Evolutionary conservation across 1,284 basidiomycete species (phyloP).

Genomic region (Pascua guehoae): DNA sequence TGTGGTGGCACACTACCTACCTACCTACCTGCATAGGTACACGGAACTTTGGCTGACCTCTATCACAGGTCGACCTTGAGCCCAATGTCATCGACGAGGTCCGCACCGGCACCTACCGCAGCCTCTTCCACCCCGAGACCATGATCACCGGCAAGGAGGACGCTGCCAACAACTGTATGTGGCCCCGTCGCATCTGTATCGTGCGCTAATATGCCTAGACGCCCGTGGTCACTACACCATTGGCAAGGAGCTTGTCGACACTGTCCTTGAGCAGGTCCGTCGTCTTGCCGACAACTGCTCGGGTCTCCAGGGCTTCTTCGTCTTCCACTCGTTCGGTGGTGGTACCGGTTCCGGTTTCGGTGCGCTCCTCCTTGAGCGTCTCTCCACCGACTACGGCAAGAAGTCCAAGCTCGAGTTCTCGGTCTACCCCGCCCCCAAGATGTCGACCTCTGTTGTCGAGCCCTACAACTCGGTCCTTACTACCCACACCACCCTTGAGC

Average conservation of each 20-base stretch:
- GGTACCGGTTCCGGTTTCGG: constrained; percentile 99
- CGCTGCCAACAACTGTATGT: constrained; percentile 95
- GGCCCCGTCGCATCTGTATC: constrained; percentile 7
- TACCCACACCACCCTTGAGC: constrained; percentile 98
- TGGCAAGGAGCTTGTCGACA: constrained; percentile 86
- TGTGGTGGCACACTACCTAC: background rate
- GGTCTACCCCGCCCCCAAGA: constrained; percentile 91
- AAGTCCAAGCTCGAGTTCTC: constrained; percentile 99
- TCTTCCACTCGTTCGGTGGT: constrained; percentile 99
- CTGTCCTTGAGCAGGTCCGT: constrained; percentile 93
- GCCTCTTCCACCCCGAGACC: constrained; percentile 97
- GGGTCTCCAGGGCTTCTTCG: constrained; percentile 98
- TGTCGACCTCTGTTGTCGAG: constrained; percentile 96
- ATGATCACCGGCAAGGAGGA: constrained; percentile 99
- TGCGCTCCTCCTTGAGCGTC: constrained; percentile 89
- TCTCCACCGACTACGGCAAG: constrained; percentile 97
- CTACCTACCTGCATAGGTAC: too few species aligned
- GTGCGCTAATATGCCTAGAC: constrained; percentile 56
- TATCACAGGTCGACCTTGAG: constrained; percentile 70
- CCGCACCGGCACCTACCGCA: constrained; percentile 87
- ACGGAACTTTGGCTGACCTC: constrained; percentile 21
- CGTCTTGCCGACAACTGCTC: constrained; percentile 96
- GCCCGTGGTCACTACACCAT: constrained; percentile 98
- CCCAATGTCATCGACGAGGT: constrained; percentile 96
- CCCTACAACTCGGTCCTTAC: constrained; percentile 99